Conservation (phyloP, 495 filamentous ascomycete genomes). For the Cercophora scortea region DNA sequence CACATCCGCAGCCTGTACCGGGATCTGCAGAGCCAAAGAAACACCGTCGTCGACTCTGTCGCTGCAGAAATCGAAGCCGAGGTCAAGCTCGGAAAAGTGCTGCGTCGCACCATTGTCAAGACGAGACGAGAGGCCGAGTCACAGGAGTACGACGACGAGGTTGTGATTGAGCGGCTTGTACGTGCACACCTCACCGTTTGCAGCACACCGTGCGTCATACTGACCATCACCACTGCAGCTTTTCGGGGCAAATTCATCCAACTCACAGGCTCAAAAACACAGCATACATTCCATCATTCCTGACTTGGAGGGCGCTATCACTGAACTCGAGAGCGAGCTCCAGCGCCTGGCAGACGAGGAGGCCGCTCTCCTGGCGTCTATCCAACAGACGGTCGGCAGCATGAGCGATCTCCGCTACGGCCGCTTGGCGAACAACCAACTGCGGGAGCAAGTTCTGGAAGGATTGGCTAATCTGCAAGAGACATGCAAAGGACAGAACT, state of each 20-base stretch:
- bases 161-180: constrained; percentile 64
- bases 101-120: constrained; percentile 54
- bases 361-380: constrained; percentile 47
- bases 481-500: constrained; percentile 47
- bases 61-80: constrained; percentile 61
- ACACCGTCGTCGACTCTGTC: constrained; percentile 59
- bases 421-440: constrained; percentile 53
- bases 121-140: constrained; percentile 44
- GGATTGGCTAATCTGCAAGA: constrained; percentile 57
- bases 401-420: constrained; percentile 82
- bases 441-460: constrained; percentile 52
- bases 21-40: constrained; percentile 65
- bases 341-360: constrained; percentile 56
- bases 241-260: constrained; percentile 47
- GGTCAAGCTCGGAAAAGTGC: constrained; percentile 51
- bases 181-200: constrained; percentile 5
- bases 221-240: constrained; percentile 35
- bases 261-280: constrained; percentile 40
- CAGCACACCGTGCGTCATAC: background rate
- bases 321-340: constrained; percentile 60
- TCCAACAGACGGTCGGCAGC: constrained; percentile 56
- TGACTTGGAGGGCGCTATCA: constrained; percentile 58
- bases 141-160: constrained; percentile 54
- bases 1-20: constrained; percentile 70
- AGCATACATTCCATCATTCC: constrained; percentile 56